These are phyloP conservation scores for Sporisorium iseilematis-ciliati DNA, from an alignment of 1,284 basidiomycete species.

Conservation along the genomic window DNA sequence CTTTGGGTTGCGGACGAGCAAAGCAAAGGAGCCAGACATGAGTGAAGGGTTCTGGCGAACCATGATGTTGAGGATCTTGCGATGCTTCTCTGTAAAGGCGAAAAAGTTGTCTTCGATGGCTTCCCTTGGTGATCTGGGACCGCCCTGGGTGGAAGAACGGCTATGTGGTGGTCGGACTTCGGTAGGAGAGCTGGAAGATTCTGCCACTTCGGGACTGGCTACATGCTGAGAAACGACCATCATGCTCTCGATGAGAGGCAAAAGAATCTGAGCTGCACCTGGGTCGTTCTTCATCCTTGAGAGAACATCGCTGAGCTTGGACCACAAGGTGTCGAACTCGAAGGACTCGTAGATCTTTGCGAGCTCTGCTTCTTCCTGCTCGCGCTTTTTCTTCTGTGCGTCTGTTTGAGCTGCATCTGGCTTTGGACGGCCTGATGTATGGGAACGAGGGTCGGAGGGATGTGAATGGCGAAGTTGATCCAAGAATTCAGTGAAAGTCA, in stretches of 20 bases:
- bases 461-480: conserved; percentile 7
- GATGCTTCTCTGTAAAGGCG: conserved; percentile 91
- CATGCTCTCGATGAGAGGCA: conserved; percentile 72
- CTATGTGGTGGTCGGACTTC: conserved; percentile 41
- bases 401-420: conserved; percentile 25
- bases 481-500: conserved; percentile 12
- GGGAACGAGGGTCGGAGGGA: conserved; percentile 3
- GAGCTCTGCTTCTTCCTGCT: conserved; percentile 71
- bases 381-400: conserved; percentile 71
- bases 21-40: conserved; percentile 97
- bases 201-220: conserved; percentile 37
- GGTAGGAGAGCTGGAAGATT: conserved; percentile 23
- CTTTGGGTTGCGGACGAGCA: conserved; percentile 93
- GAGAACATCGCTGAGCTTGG: conserved; percentile 62
- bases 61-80: conserved; percentile 95
- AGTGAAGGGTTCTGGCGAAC: conserved; percentile 97
- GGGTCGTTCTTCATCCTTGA: conserved; percentile 64
- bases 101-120: conserved; percentile 85
- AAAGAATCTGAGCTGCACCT: conserved; percentile 63
- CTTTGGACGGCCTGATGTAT: conserved; percentile 14
- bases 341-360: conserved; percentile 67
- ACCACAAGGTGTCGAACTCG: conserved; percentile 64
- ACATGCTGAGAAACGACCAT: conserved; percentile 98
- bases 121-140: conserved; percentile 51
- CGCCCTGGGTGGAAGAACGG: conserved; percentile 38